Evolutionary conservation across 768 basidiomycete genomes (phyloP).

Genomic region (Leccinum subtestaceum): DNA sequence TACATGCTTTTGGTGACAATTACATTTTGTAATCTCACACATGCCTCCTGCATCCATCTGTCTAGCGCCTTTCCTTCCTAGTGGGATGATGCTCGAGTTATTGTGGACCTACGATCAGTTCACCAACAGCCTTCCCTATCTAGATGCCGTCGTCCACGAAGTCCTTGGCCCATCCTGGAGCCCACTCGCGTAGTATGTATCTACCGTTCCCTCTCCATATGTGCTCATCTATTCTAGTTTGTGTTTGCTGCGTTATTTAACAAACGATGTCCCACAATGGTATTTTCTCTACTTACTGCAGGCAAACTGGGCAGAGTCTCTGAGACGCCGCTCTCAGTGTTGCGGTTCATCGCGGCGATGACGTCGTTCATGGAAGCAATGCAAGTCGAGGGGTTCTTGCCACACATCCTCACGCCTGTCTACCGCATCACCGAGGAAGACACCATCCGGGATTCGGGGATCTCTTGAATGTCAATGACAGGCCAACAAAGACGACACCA

Average conservation of each 20-base stretch:
- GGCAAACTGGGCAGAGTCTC: too few species aligned
- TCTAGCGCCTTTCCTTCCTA: constrained; percentile 8
- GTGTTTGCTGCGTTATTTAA: background rate
- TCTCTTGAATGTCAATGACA: constrained; percentile 14
- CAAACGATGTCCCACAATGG: background rate
- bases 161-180: constrained; percentile 37
- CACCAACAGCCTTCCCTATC: constrained; percentile 46
- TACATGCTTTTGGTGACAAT: constrained; percentile 3
- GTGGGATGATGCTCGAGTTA: constrained; percentile 64
- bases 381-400: too few species aligned
- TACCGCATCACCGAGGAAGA: too few species aligned
- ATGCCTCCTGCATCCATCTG: background rate
- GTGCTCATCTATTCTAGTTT: background rate
- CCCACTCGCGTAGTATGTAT: constrained; percentile 11
- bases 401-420: too few species aligned
- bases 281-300: too few species aligned
- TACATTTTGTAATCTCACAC: background rate
- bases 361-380: too few species aligned
- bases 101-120: constrained; percentile 52
- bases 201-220: background rate
- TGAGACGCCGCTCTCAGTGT: too few species aligned
- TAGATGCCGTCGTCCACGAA: constrained; percentile 50
- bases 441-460: too few species aligned
- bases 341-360: too few species aligned
- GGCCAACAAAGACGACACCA: constrained; percentile 51